Percentiles rank a stretch among this genome's conserved stretches.
phyloP scores from a whole-genome alignment of 371 early-diverging fungal genomes.

The Mucor indicus region DNA sequence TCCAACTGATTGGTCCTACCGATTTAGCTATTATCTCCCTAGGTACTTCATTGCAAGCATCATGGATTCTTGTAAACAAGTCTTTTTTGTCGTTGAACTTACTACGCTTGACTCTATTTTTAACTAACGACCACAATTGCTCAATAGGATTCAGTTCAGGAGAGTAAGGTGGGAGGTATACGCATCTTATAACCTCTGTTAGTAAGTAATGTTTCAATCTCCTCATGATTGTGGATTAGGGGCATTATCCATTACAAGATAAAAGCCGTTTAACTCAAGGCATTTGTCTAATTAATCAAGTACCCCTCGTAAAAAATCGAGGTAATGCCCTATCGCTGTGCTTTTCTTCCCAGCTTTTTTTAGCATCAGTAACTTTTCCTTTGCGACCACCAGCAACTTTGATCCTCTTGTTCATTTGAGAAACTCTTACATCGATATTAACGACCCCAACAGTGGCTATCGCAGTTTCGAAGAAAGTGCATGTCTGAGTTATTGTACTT shows the following conservation, averaged over 20 bases:
- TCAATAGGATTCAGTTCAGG: slow-evolving; percentile 15
- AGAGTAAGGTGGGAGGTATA: slow-evolving; percentile 13
- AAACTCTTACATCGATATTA: not conserved
- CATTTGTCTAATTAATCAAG: slow-evolving; percentile 5
- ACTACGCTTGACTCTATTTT: slow-evolving; percentile 3
- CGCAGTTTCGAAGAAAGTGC: slow-evolving; percentile 7
- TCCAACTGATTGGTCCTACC: not conserved
- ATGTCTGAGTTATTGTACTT: slow-evolving; percentile 3
- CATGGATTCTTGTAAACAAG: not conserved
- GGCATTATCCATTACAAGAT: not conserved
- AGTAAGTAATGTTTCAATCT: not conserved
- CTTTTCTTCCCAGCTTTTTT: not conserved
- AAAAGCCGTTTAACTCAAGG: slow-evolving; percentile 1
- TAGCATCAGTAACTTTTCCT: not conserved
- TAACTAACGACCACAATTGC: slow-evolving; percentile 14
- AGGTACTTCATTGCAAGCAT: not conserved
- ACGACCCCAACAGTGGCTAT: not conserved
- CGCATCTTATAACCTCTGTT: not conserved
- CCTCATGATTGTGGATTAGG: not conserved
- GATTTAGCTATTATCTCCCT: not conserved
- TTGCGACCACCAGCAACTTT: slow-evolving; percentile 5
- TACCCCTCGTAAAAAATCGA: not conserved
- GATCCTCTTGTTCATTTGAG: slow-evolving; percentile 4
- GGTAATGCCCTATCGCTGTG: slow-evolving; percentile 1
- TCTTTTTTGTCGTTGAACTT: slow-evolving; percentile 1